phyloP scores from a whole-genome alignment of 106 monocot species.

The Allium fistulosum region DNA sequence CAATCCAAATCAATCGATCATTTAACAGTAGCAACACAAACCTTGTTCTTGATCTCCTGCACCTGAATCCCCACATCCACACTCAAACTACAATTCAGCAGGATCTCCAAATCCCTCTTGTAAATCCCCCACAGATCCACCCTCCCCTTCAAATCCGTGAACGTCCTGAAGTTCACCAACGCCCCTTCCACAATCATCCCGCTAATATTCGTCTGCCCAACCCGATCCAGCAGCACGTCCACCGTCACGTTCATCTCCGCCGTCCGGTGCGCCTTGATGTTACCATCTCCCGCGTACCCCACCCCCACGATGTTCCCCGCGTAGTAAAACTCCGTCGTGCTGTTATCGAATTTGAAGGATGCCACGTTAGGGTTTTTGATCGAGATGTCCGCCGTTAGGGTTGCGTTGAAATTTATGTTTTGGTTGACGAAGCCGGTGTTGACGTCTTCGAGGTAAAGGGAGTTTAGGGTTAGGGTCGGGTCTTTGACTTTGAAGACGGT shows the following conservation, averaged over 20 bases:
- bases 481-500: slow-evolving; percentile 59
- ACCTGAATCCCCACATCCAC: slow-evolving; percentile 6
- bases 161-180: slow-evolving; percentile 37
- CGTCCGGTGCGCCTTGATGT: slow-evolving; percentile 41
- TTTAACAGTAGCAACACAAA: slow-evolving; percentile 16
- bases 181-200: background rate
- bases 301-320: slow-evolving; percentile 35
- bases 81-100: slow-evolving; percentile 47
- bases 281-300: slow-evolving; percentile 45
- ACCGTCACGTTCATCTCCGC: slow-evolving; percentile 56
- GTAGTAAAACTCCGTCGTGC: slow-evolving; percentile 65
- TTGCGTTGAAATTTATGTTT: slow-evolving; percentile 26
- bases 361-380: slow-evolving; percentile 75
- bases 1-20: background rate
- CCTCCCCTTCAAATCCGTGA: slow-evolving; percentile 51
- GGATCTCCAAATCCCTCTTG: slow-evolving; percentile 42
- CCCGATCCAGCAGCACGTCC: slow-evolving; percentile 43
- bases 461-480: slow-evolving; percentile 47
- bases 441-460: slow-evolving; percentile 18
- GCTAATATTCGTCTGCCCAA: slow-evolving; percentile 7
- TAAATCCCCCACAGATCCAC: slow-evolving; percentile 52
- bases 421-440: slow-evolving; percentile 3
- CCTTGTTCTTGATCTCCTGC: background rate
- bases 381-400: slow-evolving; percentile 55
- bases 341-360: slow-evolving; percentile 55